Conservation (phyloP, 2,329 filamentous ascomycete genomes). For the Akanthomyces lecanii region DNA sequence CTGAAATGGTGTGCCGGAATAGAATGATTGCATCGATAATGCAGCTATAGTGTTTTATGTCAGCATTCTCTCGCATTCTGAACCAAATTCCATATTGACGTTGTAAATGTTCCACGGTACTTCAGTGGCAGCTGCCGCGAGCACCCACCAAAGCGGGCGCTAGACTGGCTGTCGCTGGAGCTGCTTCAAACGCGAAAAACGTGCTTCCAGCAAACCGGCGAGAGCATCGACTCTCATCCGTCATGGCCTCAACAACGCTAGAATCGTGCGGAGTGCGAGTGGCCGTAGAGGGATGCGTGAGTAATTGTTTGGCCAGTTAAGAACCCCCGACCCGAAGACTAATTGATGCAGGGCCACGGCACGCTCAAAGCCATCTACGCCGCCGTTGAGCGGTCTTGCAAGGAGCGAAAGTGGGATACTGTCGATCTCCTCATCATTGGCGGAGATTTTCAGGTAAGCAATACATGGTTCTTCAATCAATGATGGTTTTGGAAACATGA, state of each 20-base stretch:
- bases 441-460: slow-evolving; percentile 80
- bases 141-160: background rate
- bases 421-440: slow-evolving; percentile 92
- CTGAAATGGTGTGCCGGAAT: background rate
- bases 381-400: slow-evolving; percentile 64
- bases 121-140: background rate
- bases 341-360: slow-evolving; percentile 69
- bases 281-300: slow-evolving; percentile 82
- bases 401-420: slow-evolving; percentile 68
- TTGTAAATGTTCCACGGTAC: background rate
- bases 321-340: background rate
- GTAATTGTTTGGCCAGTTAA: slow-evolving; percentile 28
- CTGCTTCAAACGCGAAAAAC: slow-evolving; percentile 6
- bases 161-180: background rate
- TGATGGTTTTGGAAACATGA: slow-evolving; percentile 9
- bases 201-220: slow-evolving; percentile 1
- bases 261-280: slow-evolving; percentile 59
- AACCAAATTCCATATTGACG: background rate
- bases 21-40: background rate
- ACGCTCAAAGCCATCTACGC: slow-evolving; percentile 88
- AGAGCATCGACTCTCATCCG: background rate
- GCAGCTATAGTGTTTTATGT: too few species aligned
- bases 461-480: background rate
- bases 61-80: too few species aligned
- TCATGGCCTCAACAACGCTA: slow-evolving; percentile 32